Percentiles rank a stretch among this genome's conserved stretches.
phyloP scores from a whole-genome alignment of 2,329 filamentous ascomycete genomes.

The Fusarium algeriense region DNA sequence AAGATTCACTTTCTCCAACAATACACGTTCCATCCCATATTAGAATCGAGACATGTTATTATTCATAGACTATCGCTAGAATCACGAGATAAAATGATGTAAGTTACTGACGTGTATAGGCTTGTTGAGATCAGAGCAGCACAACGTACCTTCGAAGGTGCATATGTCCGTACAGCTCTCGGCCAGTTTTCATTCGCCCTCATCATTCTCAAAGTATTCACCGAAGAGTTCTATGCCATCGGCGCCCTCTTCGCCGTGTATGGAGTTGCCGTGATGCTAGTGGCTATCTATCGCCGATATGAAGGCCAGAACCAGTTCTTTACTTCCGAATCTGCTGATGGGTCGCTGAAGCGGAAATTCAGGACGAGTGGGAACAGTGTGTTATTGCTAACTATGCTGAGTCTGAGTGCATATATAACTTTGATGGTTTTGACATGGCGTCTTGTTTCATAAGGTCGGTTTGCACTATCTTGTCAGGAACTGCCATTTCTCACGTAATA shows the following conservation, averaged over 20 bases:
- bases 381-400: slow-evolving; percentile 67
- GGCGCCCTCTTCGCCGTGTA: slow-evolving; percentile 97
- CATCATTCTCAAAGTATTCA: slow-evolving; percentile 93
- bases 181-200: slow-evolving; percentile 96
- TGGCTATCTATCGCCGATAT: slow-evolving; percentile 86
- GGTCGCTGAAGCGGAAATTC: slow-evolving; percentile 63
- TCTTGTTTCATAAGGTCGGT: slow-evolving; percentile 48
- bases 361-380: slow-evolving; percentile 74
- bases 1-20: neutral
- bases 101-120: slow-evolving; percentile 51
- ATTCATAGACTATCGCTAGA: neutral
- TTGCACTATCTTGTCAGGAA: neutral
- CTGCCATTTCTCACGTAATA: neutral
- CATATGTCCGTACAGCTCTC: slow-evolving; percentile 93
- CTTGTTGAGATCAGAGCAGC: slow-evolving; percentile 95
- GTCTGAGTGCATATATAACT: slow-evolving; percentile 68
- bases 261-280: slow-evolving; percentile 84
- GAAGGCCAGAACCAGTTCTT: slow-evolving; percentile 98
- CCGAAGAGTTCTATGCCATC: slow-evolving; percentile 94
- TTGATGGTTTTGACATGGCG: slow-evolving; percentile 68
- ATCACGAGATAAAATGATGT: neutral
- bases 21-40: neutral
- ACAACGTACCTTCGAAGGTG: slow-evolving; percentile 96
- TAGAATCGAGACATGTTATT: neutral
- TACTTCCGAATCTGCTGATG: slow-evolving; percentile 55